Evolutionary conservation across 2,329 filamentous ascomycete genomes (phyloP).

Genomic region (Colletotrichum sp.): DNA sequence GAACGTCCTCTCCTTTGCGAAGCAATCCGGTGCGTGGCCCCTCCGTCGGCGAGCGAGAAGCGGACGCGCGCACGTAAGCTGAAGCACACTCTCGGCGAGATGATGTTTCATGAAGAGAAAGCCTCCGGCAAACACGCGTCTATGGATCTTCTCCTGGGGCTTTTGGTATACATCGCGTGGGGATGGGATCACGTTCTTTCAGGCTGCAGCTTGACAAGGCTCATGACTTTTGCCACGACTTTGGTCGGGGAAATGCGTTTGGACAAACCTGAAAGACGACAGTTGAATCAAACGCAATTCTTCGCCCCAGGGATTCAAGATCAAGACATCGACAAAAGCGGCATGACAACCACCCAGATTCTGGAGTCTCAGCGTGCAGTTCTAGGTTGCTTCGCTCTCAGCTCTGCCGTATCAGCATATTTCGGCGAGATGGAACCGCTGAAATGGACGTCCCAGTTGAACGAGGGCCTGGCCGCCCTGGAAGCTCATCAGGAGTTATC

Average conservation of each 20-base stretch:
- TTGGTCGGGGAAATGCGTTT: neutral
- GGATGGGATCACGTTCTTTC: neutral
- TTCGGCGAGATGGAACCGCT: neutral
- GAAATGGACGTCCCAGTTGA: neutral
- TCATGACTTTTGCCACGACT: neutral
- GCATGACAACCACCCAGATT: fast-evolving
- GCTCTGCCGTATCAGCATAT: neutral
- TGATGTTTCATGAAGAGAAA: fast-evolving
- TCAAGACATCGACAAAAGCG: fast-evolving
- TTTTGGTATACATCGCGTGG: conserved; percentile 39
- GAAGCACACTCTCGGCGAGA: conserved; percentile 29
- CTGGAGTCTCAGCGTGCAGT: neutral
- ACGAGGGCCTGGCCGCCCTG: neutral
- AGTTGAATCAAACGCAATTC: fast-evolving
- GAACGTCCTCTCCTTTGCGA: conserved; percentile 56
- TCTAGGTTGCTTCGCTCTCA: neutral
- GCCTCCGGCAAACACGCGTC: fast-evolving
- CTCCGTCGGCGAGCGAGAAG: conserved; percentile 46
- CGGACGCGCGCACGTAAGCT: conserved; percentile 43
- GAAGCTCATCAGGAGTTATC: neutral
- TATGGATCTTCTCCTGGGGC: conserved; percentile 57
- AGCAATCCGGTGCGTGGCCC: conserved; percentile 51
- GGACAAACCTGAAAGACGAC: fast-evolving
- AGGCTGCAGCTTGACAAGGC: neutral
- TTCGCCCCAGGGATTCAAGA: neutral